Conservation (phyloP, 805 yeast species). For the Starmerella stellata region DNA sequence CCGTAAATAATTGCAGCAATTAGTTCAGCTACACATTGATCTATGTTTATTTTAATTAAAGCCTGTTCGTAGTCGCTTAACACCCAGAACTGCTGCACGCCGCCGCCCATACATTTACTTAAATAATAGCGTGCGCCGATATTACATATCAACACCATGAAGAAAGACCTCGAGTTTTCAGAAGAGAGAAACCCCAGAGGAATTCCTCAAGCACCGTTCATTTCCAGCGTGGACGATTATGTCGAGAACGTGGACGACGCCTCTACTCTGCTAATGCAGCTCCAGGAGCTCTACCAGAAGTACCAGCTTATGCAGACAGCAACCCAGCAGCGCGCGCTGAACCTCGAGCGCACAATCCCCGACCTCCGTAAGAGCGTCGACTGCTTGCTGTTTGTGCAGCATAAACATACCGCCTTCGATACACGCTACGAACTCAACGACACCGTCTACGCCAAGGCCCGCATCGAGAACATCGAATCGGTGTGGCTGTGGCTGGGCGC, state of each 20-base stretch:
- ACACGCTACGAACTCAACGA: conserved; percentile 87
- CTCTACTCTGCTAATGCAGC: conserved; percentile 46
- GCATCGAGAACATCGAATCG: conserved; percentile 39
- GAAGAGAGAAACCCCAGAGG: conserved; percentile 63
- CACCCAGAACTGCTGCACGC: too few relatives aligned
- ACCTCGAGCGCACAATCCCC: conserved; percentile 58
- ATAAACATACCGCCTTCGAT: conserved; percentile 34
- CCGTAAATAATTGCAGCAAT: too few relatives aligned
- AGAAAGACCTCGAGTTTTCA: conserved; percentile 15
- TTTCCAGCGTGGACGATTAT: conserved; percentile 61
- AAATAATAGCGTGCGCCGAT: too few relatives aligned
- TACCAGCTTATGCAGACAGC: conserved; percentile 24
- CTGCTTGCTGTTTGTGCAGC: conserved; percentile 43
- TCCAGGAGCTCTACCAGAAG: conserved; percentile 66
- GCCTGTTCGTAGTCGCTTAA: too few relatives aligned
- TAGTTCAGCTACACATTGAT: too few relatives aligned
- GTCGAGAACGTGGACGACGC: conserved; percentile 55
- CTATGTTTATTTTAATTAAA: too few relatives aligned
- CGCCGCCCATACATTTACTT: too few relatives aligned
- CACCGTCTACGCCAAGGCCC: conserved; percentile 74
- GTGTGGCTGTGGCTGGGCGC: conserved; percentile 97
- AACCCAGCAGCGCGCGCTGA: conserved; percentile 27
- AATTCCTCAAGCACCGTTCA: conserved; percentile 89
- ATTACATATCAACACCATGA: conserved; percentile 8
- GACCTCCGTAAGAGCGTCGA: conserved; percentile 75